These are phyloP conservation scores for Volvox africanus DNA, from an alignment of 139 green algal species.

Conservation along the genomic window DNA sequence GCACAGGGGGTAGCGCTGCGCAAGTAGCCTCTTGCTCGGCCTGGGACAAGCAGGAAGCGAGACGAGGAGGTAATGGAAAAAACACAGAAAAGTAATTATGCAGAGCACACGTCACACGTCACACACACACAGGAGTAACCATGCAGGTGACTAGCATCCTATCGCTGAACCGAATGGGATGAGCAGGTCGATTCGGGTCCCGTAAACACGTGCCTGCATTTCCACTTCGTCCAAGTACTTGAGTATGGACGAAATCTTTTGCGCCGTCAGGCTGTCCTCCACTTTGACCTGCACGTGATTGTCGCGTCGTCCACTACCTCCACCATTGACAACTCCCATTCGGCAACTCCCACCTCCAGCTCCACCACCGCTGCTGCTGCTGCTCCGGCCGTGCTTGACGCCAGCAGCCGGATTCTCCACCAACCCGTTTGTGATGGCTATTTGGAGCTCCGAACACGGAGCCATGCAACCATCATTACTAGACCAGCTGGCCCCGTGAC, in stretches of 20 bases:
- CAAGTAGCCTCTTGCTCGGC: conserved; percentile 28
- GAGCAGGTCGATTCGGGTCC: no score
- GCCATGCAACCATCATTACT: no score
- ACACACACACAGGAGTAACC: no score
- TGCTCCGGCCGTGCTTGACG: neutral
- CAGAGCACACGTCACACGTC: no score
- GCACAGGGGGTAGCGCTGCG: neutral
- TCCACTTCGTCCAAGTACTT: conserved; percentile 69
- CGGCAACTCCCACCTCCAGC: neutral
- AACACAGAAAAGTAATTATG: no score
- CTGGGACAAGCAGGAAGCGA: neutral
- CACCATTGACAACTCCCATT: neutral
- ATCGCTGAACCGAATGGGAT: no score
- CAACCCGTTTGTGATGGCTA: no score
- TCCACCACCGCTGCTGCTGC: neutral
- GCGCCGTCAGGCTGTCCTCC: conserved; percentile 46
- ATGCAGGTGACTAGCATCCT: no score
- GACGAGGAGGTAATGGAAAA: no score
- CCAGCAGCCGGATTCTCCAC: no score
- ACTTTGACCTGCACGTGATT: neutral
- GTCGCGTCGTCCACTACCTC: neutral
- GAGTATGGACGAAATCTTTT: conserved; percentile 68
- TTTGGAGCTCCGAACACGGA: no score
- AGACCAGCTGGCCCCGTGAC: no score
- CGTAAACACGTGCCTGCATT: conserved; percentile 23